Evolutionary conservation across 2,329 filamentous ascomycete species (phyloP), one percentile per base, ranked within the genome.

Genomic region (Talaromyces sp.): DNA sequence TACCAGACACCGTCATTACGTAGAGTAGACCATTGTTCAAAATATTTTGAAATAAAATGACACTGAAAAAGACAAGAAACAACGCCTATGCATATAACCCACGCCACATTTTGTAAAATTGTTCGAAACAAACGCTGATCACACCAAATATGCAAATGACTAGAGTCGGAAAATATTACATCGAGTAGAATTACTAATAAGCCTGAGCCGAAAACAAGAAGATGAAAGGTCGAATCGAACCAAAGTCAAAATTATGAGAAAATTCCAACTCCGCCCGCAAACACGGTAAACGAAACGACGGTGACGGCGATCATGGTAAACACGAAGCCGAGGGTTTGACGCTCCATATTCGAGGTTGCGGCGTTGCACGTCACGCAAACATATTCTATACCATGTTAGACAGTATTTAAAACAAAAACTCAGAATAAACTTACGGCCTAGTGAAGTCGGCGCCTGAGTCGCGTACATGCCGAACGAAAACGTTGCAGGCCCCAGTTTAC

Each of bases 391-490:
- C n/a, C 17, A 19, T 5, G 17, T 52, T 52, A 52, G 49, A 10
- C 36, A 39, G 28, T 6, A 64, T 53, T 33, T 27, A 47, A 49
- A 22, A 25, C 55, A 25, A 49, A 53, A 51, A n/a, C 30, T 6
- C 4, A 5, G 8, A 59, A 25, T 42, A 22, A 52, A 68, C 80
- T 70, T 75, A 85, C 83, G 77, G 52, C 70, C 67, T 60, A 82
- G 76, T 7, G 81, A 77, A 5, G 77, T 80, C 69, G 84, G 82
- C 4, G 77, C 61, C 71, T 84, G 82, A 49, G 81, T 79, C 28
- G 70, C 69, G 71, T 89, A 89, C 83, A 89, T 86, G 63, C 84
- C 86, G 68, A 89, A 89, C 6, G 72, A 76, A 68, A 82, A 84
- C 17, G 80, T 77, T 61, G 77, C 79, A 68, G 77, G 82, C 17